These are phyloP conservation scores for Cytospora paraplurivora DNA, from an alignment of 2,329 filamentous ascomycete species.

Conservation along the genomic window DNA sequence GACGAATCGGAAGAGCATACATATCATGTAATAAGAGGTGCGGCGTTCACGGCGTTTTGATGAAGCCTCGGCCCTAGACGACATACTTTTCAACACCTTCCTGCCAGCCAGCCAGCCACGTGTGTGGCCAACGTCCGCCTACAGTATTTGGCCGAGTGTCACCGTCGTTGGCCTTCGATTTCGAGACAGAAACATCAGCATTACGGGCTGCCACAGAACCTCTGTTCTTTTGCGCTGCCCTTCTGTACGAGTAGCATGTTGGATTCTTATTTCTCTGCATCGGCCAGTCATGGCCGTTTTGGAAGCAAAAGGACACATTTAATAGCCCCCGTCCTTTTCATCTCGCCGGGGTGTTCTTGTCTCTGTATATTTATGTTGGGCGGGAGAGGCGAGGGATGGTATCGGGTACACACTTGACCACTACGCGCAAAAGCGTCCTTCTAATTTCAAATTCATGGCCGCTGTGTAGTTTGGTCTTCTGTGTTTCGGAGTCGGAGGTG, in stretches of 20 bases:
- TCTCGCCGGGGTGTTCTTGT: slow-evolving; percentile 12
- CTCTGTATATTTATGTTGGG: slow-evolving; percentile 28
- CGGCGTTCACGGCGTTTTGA: slow-evolving; percentile 30
- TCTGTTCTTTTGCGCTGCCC: slow-evolving; percentile 7
- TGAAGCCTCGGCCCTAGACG: slow-evolving; percentile 27
- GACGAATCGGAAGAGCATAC: slow-evolving; percentile 29
- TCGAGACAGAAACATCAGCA: slow-evolving; percentile 9
- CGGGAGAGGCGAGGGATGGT: slow-evolving; percentile 8
- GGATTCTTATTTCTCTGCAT: slow-evolving; percentile 23
- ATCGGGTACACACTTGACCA: slow-evolving; percentile 4
- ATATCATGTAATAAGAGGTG: slow-evolving; percentile 26
- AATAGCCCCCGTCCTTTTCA: slow-evolving; percentile 21
- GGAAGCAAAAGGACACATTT: slow-evolving; percentile 26
- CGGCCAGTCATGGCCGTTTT: slow-evolving; percentile 8
- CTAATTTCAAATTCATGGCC: slow-evolving; percentile 26
- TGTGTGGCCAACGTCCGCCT: slow-evolving; percentile 9
- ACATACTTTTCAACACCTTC: slow-evolving; percentile 16
- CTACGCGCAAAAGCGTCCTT: slow-evolving; percentile 19
- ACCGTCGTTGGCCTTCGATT: slow-evolving; percentile 8
- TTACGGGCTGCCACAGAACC: slow-evolving; percentile 1
- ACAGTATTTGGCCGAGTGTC: background rate
- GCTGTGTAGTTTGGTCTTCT: slow-evolving; percentile 16
- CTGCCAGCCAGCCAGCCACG: slow-evolving; percentile 10
- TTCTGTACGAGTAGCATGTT: slow-evolving; percentile 23
- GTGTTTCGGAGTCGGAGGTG: slow-evolving; percentile 21